Evolutionary conservation across 768 basidiomycete species (phyloP), one percentile per base, ranked within the genome.

Genomic region (Russula foetens): DNA sequence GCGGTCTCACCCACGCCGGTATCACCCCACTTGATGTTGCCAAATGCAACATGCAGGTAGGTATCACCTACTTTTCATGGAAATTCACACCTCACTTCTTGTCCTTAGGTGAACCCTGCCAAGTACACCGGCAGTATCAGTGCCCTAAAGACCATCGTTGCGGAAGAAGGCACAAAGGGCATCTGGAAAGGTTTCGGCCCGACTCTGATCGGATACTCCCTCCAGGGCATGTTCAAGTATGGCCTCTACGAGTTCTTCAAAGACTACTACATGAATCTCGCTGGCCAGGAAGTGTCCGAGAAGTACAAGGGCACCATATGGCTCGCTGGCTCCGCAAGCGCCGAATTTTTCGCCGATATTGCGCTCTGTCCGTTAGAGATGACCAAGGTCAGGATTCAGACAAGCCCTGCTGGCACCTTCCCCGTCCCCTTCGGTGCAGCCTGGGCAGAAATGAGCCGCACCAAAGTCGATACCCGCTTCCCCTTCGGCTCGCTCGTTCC

Each of bases 181-280:
- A 84, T 97, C 74, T 89, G 93, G 85, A 98, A 96, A 75, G 95
- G 95, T 69, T 78, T 97, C 71, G 90, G 90, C 39, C 95, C 95
- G 56, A 98, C 95, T 61, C 79, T 93, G 64, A 79, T 96, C 75
- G 93, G 95, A 65, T 95, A 95, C 79, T 91, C 92, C 9, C 81
- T 93, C 69, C 95, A 97, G 77, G 95, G 95, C 72, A 86, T 94
- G 84, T 93, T 96, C 88, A 98, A 98, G 77, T 97, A 92, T 74
- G 95, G 95, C 78, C 90, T 95, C 73, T 97, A 97, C 74, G 94
- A 98, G 76, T 73, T 89, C 71, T 98, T 95, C 89, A 98, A 96
- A 81, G 94, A 97, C 74, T 60, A 71, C 65, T 95, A 94, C 82
- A 84, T 84, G 81, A 94, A 94, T 82, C 71, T 87, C 66, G 86